These are phyloP conservation scores for Ananas comosus DNA, from an alignment of 176 grass and related monocot species.

Conservation along the genomic window DNA sequence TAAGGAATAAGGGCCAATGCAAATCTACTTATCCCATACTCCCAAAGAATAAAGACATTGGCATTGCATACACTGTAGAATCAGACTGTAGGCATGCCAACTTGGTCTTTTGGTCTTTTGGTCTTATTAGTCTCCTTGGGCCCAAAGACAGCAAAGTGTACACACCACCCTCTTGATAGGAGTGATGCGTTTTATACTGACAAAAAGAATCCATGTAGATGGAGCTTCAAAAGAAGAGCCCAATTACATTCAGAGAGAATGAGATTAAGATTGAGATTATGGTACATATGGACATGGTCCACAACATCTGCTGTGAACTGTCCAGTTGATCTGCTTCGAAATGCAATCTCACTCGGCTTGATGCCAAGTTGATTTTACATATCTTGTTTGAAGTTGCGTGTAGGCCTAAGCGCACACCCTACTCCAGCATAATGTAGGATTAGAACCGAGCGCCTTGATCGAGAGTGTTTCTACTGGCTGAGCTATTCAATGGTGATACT, in stretches of 20 bases:
- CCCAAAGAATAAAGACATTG: not conserved
- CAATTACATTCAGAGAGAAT: not conserved
- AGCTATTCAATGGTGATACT: too few relatives aligned
- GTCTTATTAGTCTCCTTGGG: not conserved
- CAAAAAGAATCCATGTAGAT: slow-evolving; percentile 22
- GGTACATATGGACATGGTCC: too few relatives aligned
- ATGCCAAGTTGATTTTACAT: too few relatives aligned
- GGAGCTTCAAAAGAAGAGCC: slow-evolving; percentile 23
- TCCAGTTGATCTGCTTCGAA: too few relatives aligned
- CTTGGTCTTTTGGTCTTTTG: slow-evolving; percentile 7
- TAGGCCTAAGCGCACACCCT: too few relatives aligned
- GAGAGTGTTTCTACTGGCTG: too few relatives aligned
- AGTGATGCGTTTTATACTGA: slow-evolving; percentile 19
- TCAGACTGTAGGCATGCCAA: not conserved
- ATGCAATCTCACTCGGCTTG: too few relatives aligned
- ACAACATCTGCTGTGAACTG: too few relatives aligned
- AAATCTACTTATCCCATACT: not conserved
- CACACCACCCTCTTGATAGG: slow-evolving; percentile 6
- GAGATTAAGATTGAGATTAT: not conserved
- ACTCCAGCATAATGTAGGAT: too few relatives aligned
- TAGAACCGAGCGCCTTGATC: too few relatives aligned
- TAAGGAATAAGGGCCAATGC: not conserved
- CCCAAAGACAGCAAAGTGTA: slow-evolving; percentile 14
- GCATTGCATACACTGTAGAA: not conserved
- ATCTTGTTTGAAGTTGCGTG: too few relatives aligned